Evolutionary conservation across 805 yeast genomes (phyloP).

Genomic region (Saccharomycopsis babjevae): DNA sequence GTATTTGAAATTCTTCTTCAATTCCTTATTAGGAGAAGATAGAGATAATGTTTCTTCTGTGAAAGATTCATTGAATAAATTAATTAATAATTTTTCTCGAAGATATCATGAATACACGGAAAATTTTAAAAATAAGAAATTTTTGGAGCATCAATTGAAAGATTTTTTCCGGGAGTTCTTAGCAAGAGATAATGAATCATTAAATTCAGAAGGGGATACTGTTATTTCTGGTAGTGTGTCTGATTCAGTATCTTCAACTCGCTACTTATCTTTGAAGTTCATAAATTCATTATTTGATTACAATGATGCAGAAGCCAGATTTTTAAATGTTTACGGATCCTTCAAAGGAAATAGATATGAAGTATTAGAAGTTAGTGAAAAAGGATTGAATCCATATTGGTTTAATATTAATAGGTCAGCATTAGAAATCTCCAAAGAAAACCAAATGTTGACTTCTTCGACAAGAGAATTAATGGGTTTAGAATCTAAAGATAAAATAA

Average conservation of each 20-base stretch:
- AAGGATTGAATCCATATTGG: constrained; percentile 82
- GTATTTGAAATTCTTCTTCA: constrained; percentile 56
- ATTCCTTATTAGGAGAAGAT: constrained; percentile 55
- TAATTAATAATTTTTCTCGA: constrained; percentile 38
- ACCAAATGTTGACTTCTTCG: constrained; percentile 32
- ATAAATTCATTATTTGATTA: constrained; percentile 58
- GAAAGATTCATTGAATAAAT: constrained; percentile 57
- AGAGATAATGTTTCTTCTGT: constrained; percentile 55
- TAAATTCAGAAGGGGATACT: constrained; percentile 7
- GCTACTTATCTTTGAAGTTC: constrained; percentile 57
- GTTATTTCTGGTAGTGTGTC: constrained; percentile 19
- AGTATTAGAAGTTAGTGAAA: constrained; percentile 65
- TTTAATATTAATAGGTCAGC: constrained; percentile 44
- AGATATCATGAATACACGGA: constrained; percentile 11
- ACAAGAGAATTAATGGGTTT: constrained; percentile 37
- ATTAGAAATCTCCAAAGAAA: constrained; percentile 17
- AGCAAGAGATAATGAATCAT: constrained; percentile 19
- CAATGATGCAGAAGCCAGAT: constrained; percentile 54
- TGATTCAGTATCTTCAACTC: constrained; percentile 37
- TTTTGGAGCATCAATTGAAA: constrained; percentile 5
- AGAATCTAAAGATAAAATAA: constrained; percentile 25
- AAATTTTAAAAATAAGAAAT: not conserved
- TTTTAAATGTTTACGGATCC: constrained; percentile 58
- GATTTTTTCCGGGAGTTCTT: constrained; percentile 7
- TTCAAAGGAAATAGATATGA: constrained; percentile 51